Base-by-base conservation (phyloP, 495 filamentous ascomycete genomes). In the Podospora anserina region DNA sequence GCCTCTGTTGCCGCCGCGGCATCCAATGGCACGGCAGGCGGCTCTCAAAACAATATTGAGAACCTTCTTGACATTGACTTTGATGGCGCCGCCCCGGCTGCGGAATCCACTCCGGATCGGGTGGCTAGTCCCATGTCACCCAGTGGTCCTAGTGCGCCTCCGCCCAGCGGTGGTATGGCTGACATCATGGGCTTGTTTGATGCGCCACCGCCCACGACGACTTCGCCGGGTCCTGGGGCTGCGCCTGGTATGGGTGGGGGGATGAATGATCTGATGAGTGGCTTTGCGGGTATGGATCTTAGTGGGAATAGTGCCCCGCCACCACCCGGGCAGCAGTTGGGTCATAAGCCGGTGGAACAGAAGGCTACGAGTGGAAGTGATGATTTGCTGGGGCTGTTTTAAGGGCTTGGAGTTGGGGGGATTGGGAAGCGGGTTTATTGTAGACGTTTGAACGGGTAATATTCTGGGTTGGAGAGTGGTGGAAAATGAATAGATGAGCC, bases 61-160 rank as follows among this genome's bases (percentile, higher is more conserved):
- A 99, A 98, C 74, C 84, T 99, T 44, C 86, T 99, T 66, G 95
- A 99, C 78, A 97, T 99, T 74, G 95, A 99, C 81, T 98, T 98
- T 78, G 95, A 98, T 75, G 96, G 95, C 32, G 89, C 91, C 5
- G 95, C 92, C 26, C 96, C 95, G 0, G 95, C 95, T 19, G 87
- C 93, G 19, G 91, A 96, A 70, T 90, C 90, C 16, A 96, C 93
- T 13, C 92, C 94, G 5, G 89, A 92, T 39, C 84, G 93, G n/a
- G 86, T 90, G 2, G 87, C 86, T 15, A 93, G 91, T 53, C 88
- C 90, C 0, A 76, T 83, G 26, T 69, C 69, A 6, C 77, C 77
- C n/a, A 77, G 82, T 27, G 68, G 66, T 0, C 55, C 63, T 15
- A 65, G 66, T 34, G 74, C 79, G 13, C 71, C 83, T 78, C 70